These are phyloP conservation scores for Yamadazyma ubonensis DNA, from an alignment of 805 yeast species.

Conservation along the genomic window DNA sequence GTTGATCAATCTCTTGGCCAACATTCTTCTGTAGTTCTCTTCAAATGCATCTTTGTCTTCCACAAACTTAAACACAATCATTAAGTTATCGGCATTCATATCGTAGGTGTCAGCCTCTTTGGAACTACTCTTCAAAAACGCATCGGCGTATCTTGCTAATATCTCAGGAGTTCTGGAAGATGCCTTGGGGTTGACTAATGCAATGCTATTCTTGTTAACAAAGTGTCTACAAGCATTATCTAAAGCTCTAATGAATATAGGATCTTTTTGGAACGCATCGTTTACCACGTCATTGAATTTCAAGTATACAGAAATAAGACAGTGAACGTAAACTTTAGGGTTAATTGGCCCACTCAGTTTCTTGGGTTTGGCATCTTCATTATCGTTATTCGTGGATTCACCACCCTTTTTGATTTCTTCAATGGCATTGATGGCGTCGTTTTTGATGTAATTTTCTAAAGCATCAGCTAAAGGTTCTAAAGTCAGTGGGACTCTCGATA, in stretches of 20 bases:
- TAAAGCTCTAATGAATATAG: conserved; percentile 79
- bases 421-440: conserved; percentile 48
- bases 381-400: conserved; percentile 18
- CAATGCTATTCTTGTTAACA: conserved; percentile 80
- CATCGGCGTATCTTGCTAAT: conserved; percentile 86
- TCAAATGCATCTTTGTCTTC: conserved; percentile 96
- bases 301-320: conserved; percentile 66
- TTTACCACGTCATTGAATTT: conserved; percentile 65
- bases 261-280: conserved; percentile 67
- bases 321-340: conserved; percentile 78
- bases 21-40: conserved; percentile 81
- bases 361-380: conserved; percentile 18
- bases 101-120: conserved; percentile 69
- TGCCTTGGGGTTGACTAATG: conserved; percentile 56
- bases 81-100: conserved; percentile 79
- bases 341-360: conserved; percentile 39
- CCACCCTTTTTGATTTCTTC: conserved; percentile 47
- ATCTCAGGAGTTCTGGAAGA: conserved; percentile 87
- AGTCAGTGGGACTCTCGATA: conserved; percentile 76
- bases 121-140: conserved; percentile 71
- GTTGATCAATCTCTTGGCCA: conserved; percentile 86
- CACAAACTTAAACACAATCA: conserved; percentile 81
- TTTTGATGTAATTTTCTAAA: conserved; percentile 70
- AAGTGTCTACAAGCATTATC: conserved; percentile 86
- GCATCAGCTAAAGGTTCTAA: conserved; percentile 73